These are phyloP conservation scores for Nadsonia starkeyi-henricii DNA, from an alignment of 1,139 yeast species.

Conservation along the genomic window DNA sequence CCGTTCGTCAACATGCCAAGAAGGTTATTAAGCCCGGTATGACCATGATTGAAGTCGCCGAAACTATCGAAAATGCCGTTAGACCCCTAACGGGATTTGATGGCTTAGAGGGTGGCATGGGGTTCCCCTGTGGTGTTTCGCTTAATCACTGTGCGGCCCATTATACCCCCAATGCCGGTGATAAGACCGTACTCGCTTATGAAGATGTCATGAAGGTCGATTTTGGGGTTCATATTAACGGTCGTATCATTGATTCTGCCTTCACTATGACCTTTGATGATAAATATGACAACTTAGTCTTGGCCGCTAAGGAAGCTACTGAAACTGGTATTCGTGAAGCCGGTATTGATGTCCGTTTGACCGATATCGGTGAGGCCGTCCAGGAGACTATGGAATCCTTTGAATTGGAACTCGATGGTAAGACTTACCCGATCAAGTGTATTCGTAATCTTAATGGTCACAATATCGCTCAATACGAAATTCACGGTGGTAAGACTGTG, in stretches of 20 bases:
- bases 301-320: conserved; percentile 86
- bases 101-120: conserved; percentile 64
- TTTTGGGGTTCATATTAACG: conserved; percentile 93
- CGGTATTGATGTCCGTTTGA: conserved; percentile 89
- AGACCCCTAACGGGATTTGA: conserved; percentile 59
- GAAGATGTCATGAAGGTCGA: conserved; percentile 96
- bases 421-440: conserved; percentile 70
- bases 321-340: conserved; percentile 85
- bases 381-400: conserved; percentile 97
- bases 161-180: conserved; percentile 94
- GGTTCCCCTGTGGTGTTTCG: conserved; percentile 94
- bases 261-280: conserved; percentile 83
- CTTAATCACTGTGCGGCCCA: conserved; percentile 94
- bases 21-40: conserved; percentile 76
- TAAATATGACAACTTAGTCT: conserved; percentile 62
- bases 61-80: conserved; percentile 73
- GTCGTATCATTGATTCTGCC: conserved; percentile 91
- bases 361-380: conserved; percentile 90
- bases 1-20: conserved; percentile 73
- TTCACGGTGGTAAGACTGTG: conserved; percentile 91
- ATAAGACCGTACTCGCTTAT: conserved; percentile 59
- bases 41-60: conserved; percentile 82
- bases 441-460: conserved; percentile 92
- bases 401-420: conserved; percentile 83
- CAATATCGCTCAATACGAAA: conserved; percentile 66